Base-by-base conservation (phyloP, 768 basidiomycete genomes). In the Russula ochroleuca region DNA sequence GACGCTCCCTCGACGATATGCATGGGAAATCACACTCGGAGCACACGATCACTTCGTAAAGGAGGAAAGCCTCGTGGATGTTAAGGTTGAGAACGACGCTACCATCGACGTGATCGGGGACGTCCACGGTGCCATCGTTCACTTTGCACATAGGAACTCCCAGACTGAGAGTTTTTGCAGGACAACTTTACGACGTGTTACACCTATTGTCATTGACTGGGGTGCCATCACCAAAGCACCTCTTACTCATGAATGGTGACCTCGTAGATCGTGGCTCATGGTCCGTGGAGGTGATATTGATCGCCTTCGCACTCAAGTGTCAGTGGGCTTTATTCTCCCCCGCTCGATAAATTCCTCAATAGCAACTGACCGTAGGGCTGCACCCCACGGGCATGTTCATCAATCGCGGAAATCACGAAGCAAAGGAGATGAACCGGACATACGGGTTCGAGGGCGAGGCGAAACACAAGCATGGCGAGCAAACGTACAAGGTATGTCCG, bases 251-350 rank as follows among this genome's bases (percentile, higher is more conserved):
- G 87, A 94, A 93, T 72, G 92, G 94, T 11, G 96, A 99, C 78
- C 87, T 98, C 52, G 96, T 99, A 41, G 96, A 99, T 74, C 85
- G 96, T 65, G 95, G 95, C n/a, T 92, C 90, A 31, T 94, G 92
- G 92, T 92, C 90, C 13, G 86, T 92, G 61, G 94, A 94, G 75
- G 92, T 98, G 62, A 94, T 95, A 63, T 77, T 98, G 65, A 86
- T 90, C 17, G 88, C 95, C 5, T 92, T 99, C 71, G 92, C 95
- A 13, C 97, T 89, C 76, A 99, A 99, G 80, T 98, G 92, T 88
- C 68, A 71, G 86, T 74, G 56, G 40, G 9, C 55, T 35, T 53
- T 43, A 17, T 31, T 37, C 14, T 53, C 41, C 31, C 19, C 48
- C 14, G 28, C 63, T 13, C 58, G 21, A 55, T n/a, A n/a, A 43